Evolutionary conservation across 371 early-diverging fungal species (phyloP), one percentile per base, ranked within the genome.

Genomic region (Mucor irregularis): DNA sequence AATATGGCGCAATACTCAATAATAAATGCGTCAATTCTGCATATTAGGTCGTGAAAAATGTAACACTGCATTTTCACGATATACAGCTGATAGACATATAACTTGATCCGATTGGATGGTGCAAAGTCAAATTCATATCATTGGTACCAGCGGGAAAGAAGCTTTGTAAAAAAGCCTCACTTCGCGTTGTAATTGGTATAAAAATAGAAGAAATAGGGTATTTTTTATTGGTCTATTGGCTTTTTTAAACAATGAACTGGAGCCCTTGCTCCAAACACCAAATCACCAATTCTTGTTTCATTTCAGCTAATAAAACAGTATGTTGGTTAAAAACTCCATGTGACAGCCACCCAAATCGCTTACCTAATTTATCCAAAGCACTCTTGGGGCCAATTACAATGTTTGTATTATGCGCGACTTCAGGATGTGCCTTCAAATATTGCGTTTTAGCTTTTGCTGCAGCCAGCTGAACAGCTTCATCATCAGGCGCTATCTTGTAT

Each of bases 401-500:
- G 5, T 53, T 40, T 1, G 42, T 33, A 10, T 50, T 51, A 16
- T 31, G 35, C 14, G 62, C 39, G 21, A 53, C 19, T 44, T 76
- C 68, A 4, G 82, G 82, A 61, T 81, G 77, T 4, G 69, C 69
- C 14, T 55, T 43, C 17, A 83, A 43, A 62, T 81, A 87, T 58
- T 84, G 84, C 16, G 43, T 38, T 25, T 61, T 55, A 1, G 87
- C 87, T 37, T 60, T 62, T 5, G 59, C 49, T 2, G 81, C 85
- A 24, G 85, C 88, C 28, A 57, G 48, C 46, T 63, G 56, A 4
- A 69, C 66, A 0, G 73, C 71, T 55, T 76, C 71, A n/a, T 81
- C 80, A 44, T 83, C 82, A 14, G 78, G 71, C 7, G 78, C 76
- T 3, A 70, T 74, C 38, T 77, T 75, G 64, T 84, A 87, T 26